These are phyloP conservation scores for Fusarium pilosicola DNA, from an alignment of 2,329 filamentous ascomycete species.

Conservation along the genomic window DNA sequence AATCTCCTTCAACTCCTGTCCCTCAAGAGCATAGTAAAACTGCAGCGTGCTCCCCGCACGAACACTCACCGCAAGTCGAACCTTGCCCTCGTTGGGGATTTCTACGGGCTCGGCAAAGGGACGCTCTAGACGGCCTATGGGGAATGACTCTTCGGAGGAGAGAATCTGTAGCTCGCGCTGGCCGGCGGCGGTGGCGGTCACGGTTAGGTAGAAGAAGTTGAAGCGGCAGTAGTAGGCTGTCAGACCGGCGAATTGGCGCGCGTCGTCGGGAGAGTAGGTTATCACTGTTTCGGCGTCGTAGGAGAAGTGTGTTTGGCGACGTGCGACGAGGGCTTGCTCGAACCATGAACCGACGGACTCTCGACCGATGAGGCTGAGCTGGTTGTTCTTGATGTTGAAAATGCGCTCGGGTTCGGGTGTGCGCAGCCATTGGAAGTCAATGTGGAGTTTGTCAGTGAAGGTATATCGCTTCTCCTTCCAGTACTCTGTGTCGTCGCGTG, in stretches of 20 bases:
- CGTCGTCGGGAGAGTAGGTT: slow-evolving; percentile 64
- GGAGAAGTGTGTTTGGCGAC: slow-evolving; percentile 67
- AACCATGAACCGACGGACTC: slow-evolving; percentile 68
- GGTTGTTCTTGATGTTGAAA: slow-evolving; percentile 53
- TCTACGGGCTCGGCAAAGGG: slow-evolving; percentile 56
- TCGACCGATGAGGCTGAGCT: slow-evolving; percentile 60
- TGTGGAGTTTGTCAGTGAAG: slow-evolving; percentile 57
- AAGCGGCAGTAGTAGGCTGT: slow-evolving; percentile 71
- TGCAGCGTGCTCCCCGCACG: slow-evolving; percentile 60
- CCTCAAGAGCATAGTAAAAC: slow-evolving; percentile 65
- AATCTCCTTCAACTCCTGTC: slow-evolving; percentile 56
- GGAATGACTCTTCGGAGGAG: slow-evolving; percentile 66
- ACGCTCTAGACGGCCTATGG: slow-evolving; percentile 57
- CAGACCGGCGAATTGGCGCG: slow-evolving; percentile 69
- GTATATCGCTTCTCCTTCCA: slow-evolving; percentile 61
- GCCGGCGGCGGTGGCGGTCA: slow-evolving; percentile 66
- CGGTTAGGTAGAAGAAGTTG: slow-evolving; percentile 72
- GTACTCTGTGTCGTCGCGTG: slow-evolving; percentile 59
- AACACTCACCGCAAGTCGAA: slow-evolving; percentile 62
- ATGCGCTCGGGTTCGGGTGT: slow-evolving; percentile 66
- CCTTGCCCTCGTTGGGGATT: slow-evolving; percentile 65
- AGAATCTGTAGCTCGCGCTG: slow-evolving; percentile 67
- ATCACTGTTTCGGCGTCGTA: slow-evolving; percentile 68
- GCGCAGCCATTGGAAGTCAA: slow-evolving; percentile 67
- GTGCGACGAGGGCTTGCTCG: slow-evolving; percentile 65